phyloP scores from a whole-genome alignment of 78 protist species.

The Emiliania huxleyi region DNA sequence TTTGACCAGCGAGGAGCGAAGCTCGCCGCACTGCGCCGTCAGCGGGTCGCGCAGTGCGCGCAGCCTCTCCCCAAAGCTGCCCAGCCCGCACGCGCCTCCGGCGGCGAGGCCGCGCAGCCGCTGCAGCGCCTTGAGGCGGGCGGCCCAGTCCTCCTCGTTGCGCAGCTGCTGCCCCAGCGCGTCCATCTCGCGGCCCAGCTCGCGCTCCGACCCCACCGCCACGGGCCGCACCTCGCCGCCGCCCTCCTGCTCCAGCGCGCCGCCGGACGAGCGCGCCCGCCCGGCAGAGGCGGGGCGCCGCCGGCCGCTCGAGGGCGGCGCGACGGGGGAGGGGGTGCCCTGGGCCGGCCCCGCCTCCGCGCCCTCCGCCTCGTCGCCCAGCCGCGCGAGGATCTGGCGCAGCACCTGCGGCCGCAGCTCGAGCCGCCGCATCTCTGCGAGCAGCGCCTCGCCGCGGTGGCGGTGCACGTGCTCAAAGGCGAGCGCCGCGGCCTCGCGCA shows the following conservation, averaged over 20 bases:
- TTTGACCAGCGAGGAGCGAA: neutral
- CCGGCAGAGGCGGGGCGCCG: neutral
- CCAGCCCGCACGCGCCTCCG: neutral
- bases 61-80: neutral
- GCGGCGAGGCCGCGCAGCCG: neutral
- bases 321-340: too few species aligned
- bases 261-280: neutral
- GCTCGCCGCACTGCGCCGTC: neutral
- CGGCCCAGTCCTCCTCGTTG: neutral
- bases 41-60: neutral
- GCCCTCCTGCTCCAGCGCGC: neutral
- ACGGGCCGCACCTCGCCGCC: neutral
- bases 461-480: neutral
- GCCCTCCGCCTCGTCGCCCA: neutral
- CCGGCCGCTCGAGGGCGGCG: too few species aligned
- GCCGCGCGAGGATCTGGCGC: neutral
- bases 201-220: constrained; percentile 1
- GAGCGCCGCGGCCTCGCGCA: neutral
- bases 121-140: neutral
- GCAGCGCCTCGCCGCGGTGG: neutral
- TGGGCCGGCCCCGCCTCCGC: neutral
- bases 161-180: neutral
- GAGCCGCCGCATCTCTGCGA: neutral
- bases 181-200: neutral
- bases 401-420: neutral